Evolutionary conservation across 2,329 filamentous ascomycete species (phyloP).

Genomic region (Zasmidium angulare): DNA sequence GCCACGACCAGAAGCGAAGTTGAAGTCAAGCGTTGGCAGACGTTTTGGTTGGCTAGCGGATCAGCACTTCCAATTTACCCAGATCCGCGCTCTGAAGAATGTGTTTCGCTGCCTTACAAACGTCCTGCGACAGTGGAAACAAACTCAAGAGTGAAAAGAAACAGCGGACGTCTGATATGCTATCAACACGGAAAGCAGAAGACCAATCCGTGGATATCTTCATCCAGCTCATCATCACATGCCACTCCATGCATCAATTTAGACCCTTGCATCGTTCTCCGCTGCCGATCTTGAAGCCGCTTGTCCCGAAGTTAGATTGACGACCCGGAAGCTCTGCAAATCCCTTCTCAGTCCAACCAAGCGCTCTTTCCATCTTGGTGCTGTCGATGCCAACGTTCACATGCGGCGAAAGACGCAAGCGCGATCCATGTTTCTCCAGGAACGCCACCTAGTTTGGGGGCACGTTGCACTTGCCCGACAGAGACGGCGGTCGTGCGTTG

Average conservation of each 20-base stretch:
- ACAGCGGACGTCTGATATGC: neutral
- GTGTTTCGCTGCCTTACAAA: neutral
- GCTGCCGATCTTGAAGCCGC: neutral
- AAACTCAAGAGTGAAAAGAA: neutral
- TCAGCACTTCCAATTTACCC: neutral
- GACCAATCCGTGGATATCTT: neutral
- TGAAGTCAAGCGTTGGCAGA: neutral
- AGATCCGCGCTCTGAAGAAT: neutral
- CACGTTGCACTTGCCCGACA: neutral
- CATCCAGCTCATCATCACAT: neutral
- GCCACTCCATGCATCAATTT: neutral
- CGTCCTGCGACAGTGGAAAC: neutral
- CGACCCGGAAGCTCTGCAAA: no score
- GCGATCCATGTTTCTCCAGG: no score
- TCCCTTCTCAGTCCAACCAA: neutral
- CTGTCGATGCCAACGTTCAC: neutral
- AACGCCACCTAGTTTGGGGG: no score
- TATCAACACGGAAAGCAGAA: neutral
- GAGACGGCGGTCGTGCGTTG: neutral
- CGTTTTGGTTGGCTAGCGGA: neutral
- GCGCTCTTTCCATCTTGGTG: neutral
- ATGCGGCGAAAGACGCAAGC: neutral
- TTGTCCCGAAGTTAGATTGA: neutral
- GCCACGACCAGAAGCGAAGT: neutral
- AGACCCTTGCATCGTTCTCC: neutral